Conservation (phyloP, 257 asterid species). For the Solanum tarapatanum region DNA sequence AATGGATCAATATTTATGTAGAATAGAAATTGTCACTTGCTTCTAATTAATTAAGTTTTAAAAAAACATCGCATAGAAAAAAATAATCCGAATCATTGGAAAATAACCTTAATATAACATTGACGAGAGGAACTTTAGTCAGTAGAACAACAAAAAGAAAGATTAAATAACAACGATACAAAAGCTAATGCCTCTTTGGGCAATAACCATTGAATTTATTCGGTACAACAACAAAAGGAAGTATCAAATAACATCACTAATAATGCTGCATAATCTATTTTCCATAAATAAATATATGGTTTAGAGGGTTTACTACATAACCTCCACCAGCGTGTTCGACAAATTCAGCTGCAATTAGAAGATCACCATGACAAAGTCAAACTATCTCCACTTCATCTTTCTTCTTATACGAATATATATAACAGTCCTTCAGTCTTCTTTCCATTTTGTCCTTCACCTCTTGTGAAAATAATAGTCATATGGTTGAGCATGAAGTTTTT, state of each 20-base stretch:
- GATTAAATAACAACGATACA: neutral
- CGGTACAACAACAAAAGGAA: neutral
- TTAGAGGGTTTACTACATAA: slow-evolving; percentile 52
- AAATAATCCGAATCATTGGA: neutral
- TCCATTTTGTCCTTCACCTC: slow-evolving; percentile 31
- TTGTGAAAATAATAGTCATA: slow-evolving; percentile 48
- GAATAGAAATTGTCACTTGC: neutral
- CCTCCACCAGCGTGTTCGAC: slow-evolving; percentile 57
- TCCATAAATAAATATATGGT: slow-evolving; percentile 38
- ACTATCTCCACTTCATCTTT: slow-evolving; percentile 59
- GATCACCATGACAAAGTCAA: slow-evolving; percentile 69
- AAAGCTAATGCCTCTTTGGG: neutral
- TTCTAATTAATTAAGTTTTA: neutral
- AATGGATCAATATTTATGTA: neutral
- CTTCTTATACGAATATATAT: slow-evolving; percentile 32
- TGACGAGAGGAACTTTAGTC: neutral
- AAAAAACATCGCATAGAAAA: neutral
- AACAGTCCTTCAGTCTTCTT: slow-evolving; percentile 38
- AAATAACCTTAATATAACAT: neutral
- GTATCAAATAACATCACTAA: neutral
- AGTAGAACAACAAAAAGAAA: neutral
- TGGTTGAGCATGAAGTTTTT: slow-evolving; percentile 34
- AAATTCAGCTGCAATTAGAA: slow-evolving; percentile 61
- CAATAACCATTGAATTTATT: neutral
- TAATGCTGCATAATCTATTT: no score